phyloP scores from a whole-genome alignment of 345 rosid species.

The Kandelia obovata region DNA sequence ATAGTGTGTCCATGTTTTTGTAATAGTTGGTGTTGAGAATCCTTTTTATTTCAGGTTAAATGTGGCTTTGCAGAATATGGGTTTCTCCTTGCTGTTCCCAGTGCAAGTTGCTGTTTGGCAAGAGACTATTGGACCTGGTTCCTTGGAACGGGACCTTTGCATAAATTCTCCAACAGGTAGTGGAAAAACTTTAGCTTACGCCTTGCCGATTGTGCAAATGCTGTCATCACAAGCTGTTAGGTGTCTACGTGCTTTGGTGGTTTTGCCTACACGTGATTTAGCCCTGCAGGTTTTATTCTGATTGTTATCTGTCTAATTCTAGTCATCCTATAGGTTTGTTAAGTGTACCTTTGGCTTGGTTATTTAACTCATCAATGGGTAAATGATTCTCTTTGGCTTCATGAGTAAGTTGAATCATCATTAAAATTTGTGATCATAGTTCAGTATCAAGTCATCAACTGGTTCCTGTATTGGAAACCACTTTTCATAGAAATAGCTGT shows the following conservation, averaged over 20 bases:
- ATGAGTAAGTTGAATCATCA: background rate
- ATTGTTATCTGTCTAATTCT: background rate
- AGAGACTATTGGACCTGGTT: constrained; percentile 85
- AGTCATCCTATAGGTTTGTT: background rate
- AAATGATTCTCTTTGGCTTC: background rate
- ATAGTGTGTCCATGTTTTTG: background rate
- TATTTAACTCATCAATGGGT: background rate
- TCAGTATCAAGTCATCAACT: background rate
- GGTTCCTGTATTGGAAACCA: background rate
- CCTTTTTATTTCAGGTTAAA: constrained; percentile 48
- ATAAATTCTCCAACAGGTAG: constrained; percentile 92
- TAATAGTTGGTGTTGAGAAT: background rate
- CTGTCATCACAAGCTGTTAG: constrained; percentile 63
- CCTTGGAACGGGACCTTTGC: constrained; percentile 78
- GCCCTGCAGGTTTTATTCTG: constrained; percentile 63
- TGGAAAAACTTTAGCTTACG: constrained; percentile 89
- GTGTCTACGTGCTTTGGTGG: constrained; percentile 84
- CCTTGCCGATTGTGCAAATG: constrained; percentile 77
- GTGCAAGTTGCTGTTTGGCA: constrained; percentile 95
- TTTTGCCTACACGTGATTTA: constrained; percentile 91
- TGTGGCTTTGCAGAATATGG: constrained; percentile 58
- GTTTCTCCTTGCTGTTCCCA: constrained; percentile 62
- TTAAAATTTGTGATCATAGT: background rate
- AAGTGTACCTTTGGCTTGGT: background rate
- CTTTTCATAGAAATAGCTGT: background rate